Evolutionary conservation across 192 early-diverging fungal genomes (phyloP).

Genomic region (Coemansia sp.): DNA sequence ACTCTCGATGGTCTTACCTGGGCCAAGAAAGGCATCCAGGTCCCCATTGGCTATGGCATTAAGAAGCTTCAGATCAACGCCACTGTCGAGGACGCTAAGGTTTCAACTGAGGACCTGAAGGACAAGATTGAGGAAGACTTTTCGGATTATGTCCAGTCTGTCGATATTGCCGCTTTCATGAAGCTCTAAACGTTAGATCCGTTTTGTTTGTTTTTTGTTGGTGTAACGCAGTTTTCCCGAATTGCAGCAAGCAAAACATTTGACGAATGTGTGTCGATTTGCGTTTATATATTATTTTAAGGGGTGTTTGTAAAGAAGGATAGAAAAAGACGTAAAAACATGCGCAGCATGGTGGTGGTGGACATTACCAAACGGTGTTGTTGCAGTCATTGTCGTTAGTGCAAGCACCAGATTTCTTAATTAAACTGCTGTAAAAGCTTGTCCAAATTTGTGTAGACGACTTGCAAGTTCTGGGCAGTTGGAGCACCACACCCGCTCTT

Average conservation of each 20-base stretch:
- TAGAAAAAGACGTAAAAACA: background rate
- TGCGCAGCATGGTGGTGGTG: background rate
- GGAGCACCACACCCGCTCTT: conserved; percentile 30
- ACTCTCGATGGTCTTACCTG: conserved; percentile 87
- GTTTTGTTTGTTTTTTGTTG: conserved; percentile 1
- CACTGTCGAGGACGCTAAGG: conserved; percentile 93
- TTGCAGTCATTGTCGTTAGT: no score
- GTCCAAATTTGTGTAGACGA: conserved; percentile 31
- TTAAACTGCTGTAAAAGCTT: conserved; percentile 33
- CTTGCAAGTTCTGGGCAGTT: conserved; percentile 39
- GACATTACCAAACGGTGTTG: background rate
- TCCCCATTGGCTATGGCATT: conserved; percentile 92
- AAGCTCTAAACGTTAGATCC: conserved; percentile 71
- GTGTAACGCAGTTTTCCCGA: background rate
- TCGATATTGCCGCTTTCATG: conserved; percentile 85
- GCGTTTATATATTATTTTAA: no score
- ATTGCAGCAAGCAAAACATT: background rate
- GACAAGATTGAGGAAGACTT: conserved; percentile 72
- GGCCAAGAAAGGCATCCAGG: conserved; percentile 73
- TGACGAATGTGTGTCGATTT: background rate
- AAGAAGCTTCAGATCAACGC: conserved; percentile 93
- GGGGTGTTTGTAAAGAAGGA: no score
- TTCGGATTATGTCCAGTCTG: conserved; percentile 90
- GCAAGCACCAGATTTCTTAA: background rate
- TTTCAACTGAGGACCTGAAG: conserved; percentile 77